A percentile compares a stretch with the other conserved stretches of the same genome.
phyloP scores from a whole-genome alignment of 2,329 filamentous ascomycete species.

The Hortaea sp. region DNA sequence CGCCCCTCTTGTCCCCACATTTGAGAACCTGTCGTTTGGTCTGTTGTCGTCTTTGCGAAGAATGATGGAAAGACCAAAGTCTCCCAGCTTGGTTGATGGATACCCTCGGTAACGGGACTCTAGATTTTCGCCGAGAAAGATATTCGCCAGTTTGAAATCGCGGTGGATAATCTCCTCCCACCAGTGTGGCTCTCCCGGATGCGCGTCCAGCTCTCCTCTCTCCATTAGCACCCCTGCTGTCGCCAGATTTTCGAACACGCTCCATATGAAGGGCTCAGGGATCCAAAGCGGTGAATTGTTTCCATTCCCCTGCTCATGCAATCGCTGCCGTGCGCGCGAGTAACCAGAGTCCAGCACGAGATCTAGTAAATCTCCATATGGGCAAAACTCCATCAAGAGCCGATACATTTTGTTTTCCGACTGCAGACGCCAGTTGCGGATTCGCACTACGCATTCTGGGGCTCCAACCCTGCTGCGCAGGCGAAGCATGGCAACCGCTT shows the following conservation, averaged over 20 bases:
- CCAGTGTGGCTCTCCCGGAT: not conserved
- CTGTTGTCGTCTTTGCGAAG: not conserved
- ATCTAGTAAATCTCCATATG: not conserved
- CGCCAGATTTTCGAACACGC: not conserved
- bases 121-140: not conserved
- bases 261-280: slow-evolving; percentile 1
- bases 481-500: not conserved
- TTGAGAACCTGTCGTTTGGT: too few species aligned
- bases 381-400: slow-evolving; percentile 1
- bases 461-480: not conserved
- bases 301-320: not conserved
- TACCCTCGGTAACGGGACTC: not conserved
- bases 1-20: too few species aligned
- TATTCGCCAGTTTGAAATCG: not conserved
- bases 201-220: not conserved
- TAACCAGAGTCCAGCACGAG: not conserved
- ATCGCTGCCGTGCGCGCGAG: not conserved
- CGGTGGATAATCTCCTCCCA: slow-evolving; percentile 1
- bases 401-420: not conserved
- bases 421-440: not conserved
- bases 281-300: not conserved
- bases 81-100: not conserved
- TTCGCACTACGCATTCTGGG: not conserved
- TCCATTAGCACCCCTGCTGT: not conserved
- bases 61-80: not conserved